Conservation (phyloP, 306 rosid genomes). For the Vigna unguiculata region DNA sequence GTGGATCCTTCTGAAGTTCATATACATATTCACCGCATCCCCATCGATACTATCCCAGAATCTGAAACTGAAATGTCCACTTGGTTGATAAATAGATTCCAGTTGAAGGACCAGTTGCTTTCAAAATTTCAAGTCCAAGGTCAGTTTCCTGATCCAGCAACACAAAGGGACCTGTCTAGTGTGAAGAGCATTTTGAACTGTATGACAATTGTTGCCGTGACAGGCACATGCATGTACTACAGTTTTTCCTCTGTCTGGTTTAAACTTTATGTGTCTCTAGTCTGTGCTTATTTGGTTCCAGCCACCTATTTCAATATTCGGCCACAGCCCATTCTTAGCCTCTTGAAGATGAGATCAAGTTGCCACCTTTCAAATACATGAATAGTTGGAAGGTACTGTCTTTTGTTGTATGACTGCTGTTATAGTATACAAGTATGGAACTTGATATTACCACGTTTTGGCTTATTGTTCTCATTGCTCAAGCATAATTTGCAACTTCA, state of each 20-base stretch:
- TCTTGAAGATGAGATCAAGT: constrained; percentile 40
- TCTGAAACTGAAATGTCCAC: constrained; percentile 60
- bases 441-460: constrained; percentile 27
- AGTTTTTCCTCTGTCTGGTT: constrained; percentile 66
- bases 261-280: constrained; percentile 62
- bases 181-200: constrained; percentile 58
- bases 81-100: constrained; percentile 66
- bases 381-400: constrained; percentile 1
- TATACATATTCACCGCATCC: constrained; percentile 58
- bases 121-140: constrained; percentile 63
- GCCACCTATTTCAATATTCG: constrained; percentile 70
- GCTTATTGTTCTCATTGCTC: background rate
- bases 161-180: constrained; percentile 61
- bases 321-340: constrained; percentile 59
- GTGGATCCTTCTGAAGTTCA: constrained; percentile 86
- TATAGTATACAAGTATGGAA: constrained; percentile 38
- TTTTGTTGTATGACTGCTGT: constrained; percentile 7
- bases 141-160: constrained; percentile 68
- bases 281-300: constrained; percentile 61
- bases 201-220: constrained; percentile 48
- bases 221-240: constrained; percentile 54
- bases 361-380: constrained; percentile 35
- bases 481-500: background rate
- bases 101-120: constrained; percentile 69
- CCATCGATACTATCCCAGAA: constrained; percentile 58